These are phyloP conservation scores for Cadophora malorum DNA, from an alignment of 2,329 filamentous ascomycete species.

Conservation along the genomic window DNA sequence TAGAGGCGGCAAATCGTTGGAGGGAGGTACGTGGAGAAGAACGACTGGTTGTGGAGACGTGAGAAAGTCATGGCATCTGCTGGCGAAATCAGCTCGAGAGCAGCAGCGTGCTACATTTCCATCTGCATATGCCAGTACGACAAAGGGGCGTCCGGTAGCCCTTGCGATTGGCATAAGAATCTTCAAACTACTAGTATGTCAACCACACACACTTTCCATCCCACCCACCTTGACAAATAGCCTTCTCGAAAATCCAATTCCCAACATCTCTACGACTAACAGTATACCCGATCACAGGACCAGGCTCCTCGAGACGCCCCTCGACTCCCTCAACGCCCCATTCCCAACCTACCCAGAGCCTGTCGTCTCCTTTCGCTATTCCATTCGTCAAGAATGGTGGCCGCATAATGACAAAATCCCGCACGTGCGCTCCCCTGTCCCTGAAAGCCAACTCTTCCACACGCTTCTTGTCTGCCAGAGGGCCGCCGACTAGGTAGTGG, in stretches of 20 bases:
- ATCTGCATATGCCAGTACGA: background rate
- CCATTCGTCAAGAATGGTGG: background rate
- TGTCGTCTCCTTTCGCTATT: background rate
- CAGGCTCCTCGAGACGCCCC: background rate
- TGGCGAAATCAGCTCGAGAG: no score
- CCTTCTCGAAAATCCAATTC: background rate
- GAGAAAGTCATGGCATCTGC: background rate
- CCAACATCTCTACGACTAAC: background rate
- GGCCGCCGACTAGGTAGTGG: background rate
- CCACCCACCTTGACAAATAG: background rate
- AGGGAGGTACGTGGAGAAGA: background rate
- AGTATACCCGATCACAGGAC: background rate
- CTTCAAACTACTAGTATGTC: background rate
- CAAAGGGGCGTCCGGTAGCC: background rate
- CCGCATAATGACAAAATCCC: background rate
- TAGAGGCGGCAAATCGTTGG: background rate
- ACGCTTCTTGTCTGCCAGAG: background rate
- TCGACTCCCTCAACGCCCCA: background rate
- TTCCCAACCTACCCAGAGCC: background rate
- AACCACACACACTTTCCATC: background rate
- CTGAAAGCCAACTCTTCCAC: background rate
- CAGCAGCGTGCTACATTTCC: no score
- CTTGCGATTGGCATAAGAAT: background rate
- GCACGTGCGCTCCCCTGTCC: background rate
- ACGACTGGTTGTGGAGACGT: background rate